Percentiles rank a stretch among this genome's conserved stretches.
Conservation (phyloP, 202 grass and related monocot genomes). For the Saccharum hybrid region DNA sequence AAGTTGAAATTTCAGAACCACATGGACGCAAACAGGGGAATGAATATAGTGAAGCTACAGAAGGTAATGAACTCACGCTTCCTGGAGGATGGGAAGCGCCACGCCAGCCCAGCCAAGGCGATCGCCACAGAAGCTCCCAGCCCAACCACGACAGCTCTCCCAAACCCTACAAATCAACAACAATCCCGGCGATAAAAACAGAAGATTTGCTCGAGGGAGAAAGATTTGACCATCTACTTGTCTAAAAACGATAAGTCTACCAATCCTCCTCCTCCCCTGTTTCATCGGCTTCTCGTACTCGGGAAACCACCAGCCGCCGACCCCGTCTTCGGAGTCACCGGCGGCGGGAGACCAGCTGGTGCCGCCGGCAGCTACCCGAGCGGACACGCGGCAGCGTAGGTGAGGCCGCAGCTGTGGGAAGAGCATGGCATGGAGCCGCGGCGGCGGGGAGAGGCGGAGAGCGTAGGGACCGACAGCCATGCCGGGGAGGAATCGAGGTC, state of each 20-base stretch:
- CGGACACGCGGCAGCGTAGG: neutral
- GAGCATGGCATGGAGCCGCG: neutral
- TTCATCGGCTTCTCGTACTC: slow-evolving; percentile 32
- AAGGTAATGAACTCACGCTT: slow-evolving; percentile 55
- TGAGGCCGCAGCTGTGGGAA: slow-evolving; percentile 9
- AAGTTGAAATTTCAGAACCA: neutral
- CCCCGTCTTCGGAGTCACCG: slow-evolving; percentile 39
- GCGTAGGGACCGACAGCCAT: slow-evolving; percentile 49
- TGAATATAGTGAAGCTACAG: slow-evolving; percentile 5
- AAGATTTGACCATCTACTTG: neutral
- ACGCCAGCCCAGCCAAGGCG: slow-evolving; percentile 60
- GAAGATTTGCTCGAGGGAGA: slow-evolving; percentile 19
- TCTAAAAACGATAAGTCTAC: slow-evolving; percentile 40
- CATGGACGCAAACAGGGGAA: neutral
- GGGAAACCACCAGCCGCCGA: slow-evolving; percentile 59
- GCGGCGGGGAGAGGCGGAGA: slow-evolving; percentile 41
- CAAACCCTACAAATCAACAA: slow-evolving; percentile 49
- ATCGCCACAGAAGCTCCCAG: slow-evolving; percentile 64
- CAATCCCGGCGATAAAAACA: slow-evolving; percentile 27
- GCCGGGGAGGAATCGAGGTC: slow-evolving; percentile 11
- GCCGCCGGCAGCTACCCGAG: slow-evolving; percentile 19
- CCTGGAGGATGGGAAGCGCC: slow-evolving; percentile 54
- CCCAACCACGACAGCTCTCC: slow-evolving; percentile 51
- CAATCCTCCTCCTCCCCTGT: slow-evolving; percentile 45
- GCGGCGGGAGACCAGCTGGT: slow-evolving; percentile 38